These are phyloP conservation scores for Sugiyamaella xylanicola DNA, from an alignment of 1,139 yeast species.

Conservation along the genomic window DNA sequence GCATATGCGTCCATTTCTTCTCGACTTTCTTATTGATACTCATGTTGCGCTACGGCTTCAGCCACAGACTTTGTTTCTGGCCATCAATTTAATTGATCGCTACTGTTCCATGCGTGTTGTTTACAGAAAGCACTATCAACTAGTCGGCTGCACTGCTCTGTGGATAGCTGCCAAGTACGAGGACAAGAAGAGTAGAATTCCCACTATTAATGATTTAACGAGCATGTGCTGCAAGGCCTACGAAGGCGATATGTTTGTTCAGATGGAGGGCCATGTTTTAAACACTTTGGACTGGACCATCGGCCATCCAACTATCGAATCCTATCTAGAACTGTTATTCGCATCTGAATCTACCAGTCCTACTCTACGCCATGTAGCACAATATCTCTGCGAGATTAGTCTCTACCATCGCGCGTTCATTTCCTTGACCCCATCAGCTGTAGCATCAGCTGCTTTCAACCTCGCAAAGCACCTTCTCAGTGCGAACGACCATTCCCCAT, in stretches of 20 bases:
- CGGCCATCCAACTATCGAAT: constrained; percentile 56
- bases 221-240: constrained; percentile 86
- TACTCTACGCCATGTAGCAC: constrained; percentile 44
- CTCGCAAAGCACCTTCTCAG: constrained; percentile 68
- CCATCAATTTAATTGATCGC: constrained; percentile 82
- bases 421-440: constrained; percentile 58
- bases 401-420: constrained; percentile 71
- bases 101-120: constrained; percentile 92
- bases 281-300: constrained; percentile 86
- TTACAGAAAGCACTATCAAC: constrained; percentile 86
- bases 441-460: constrained; percentile 70
- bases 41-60: constrained; percentile 78
- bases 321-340: constrained; percentile 37
- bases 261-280: constrained; percentile 92
- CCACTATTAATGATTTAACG: constrained; percentile 74
- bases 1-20: constrained; percentile 88
- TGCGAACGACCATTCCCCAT: constrained; percentile 25
- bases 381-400: constrained; percentile 78
- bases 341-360: constrained; percentile 32
- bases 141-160: constrained; percentile 89
- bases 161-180: constrained; percentile 97
- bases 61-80: constrained; percentile 78
- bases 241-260: constrained; percentile 89
- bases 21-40: constrained; percentile 80
- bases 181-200: constrained; percentile 85